Conservation (phyloP, 2,329 filamentous ascomycete species). For the Xylariales sp. region DNA sequence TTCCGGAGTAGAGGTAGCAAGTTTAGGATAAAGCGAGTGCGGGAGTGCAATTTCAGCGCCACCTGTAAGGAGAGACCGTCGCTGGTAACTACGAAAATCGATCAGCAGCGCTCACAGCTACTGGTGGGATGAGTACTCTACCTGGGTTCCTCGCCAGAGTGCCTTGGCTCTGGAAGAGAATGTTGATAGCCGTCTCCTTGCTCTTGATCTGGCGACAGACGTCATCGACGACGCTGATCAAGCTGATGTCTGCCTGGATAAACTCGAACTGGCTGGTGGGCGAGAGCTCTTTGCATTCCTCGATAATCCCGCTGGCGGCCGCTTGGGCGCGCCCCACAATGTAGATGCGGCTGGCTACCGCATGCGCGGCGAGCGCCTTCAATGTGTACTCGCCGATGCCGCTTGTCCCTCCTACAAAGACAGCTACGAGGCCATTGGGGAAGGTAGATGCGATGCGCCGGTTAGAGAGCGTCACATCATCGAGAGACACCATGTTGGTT, state of each 20-base stretch:
- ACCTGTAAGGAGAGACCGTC: conserved; percentile 53
- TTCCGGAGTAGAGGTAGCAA: conserved; percentile 50
- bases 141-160: conserved; percentile 15
- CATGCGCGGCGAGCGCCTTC: conserved; percentile 36
- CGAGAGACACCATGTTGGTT: too few species aligned
- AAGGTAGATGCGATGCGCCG: conserved; percentile 21
- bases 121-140: conserved; percentile 12
- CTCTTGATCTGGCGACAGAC: conserved; percentile 39
- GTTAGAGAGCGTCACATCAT: conserved; percentile 33
- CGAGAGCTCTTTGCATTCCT: conserved; percentile 37
- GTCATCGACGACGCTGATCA: conserved; percentile 46
- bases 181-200: conserved; percentile 38
- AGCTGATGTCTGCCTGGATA: conserved; percentile 42
- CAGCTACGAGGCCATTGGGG: conserved; percentile 31
- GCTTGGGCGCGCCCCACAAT: conserved; percentile 41
- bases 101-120: too few species aligned
- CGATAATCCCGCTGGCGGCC: conserved; percentile 30
- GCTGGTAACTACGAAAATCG: conserved; percentile 48
- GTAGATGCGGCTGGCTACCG: conserved; percentile 38
- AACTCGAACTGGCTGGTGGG: conserved; percentile 39
- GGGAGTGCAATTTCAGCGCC: conserved; percentile 51
- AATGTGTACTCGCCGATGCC: conserved; percentile 49
- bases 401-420: conserved; percentile 50
- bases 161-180: conserved; percentile 33
- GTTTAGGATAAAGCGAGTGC: conserved; percentile 51